Evolutionary conservation across 257 asterid species (phyloP).

Genomic region (Ligustrum vulgare): DNA sequence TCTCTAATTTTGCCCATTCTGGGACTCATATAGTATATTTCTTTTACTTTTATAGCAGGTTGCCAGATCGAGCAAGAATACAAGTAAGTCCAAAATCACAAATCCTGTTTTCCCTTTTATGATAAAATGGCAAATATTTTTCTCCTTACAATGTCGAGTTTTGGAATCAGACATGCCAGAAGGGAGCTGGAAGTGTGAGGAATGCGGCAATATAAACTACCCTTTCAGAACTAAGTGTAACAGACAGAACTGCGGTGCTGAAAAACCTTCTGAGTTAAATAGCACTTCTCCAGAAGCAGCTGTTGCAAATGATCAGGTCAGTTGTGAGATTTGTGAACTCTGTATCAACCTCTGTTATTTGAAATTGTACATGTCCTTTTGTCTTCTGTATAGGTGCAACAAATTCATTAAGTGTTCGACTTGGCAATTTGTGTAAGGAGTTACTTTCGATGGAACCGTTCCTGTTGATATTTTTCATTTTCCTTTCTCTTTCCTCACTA

Average conservation of each 20-base stretch:
- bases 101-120: neutral
- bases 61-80: slow-evolving; percentile 52
- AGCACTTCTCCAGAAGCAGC: slow-evolving; percentile 56
- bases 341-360: slow-evolving; percentile 24
- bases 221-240: slow-evolving; percentile 93
- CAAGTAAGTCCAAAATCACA: slow-evolving; percentile 58
- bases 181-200: slow-evolving; percentile 96
- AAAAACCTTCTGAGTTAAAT: slow-evolving; percentile 67
- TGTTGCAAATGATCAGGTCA: slow-evolving; percentile 80
- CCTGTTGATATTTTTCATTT: neutral
- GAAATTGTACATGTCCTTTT: slow-evolving; percentile 21
- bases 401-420: slow-evolving; percentile 24
- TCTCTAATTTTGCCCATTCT: neutral
- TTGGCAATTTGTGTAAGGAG: slow-evolving; percentile 25
- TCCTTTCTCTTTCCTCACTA: slow-evolving; percentile 2
- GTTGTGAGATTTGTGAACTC: slow-evolving; percentile 42
- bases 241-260: slow-evolving; percentile 96
- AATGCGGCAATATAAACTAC: slow-evolving; percentile 84
- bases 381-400: slow-evolving; percentile 32
- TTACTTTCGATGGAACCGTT: neutral
- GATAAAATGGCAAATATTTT: neutral
- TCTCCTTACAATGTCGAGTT: slow-evolving; percentile 11
- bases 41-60: slow-evolving; percentile 49
- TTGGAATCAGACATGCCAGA: slow-evolving; percentile 81
- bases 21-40: neutral